Evolutionary conservation across 2,329 filamentous ascomycete species (phyloP).

Genomic region (Phialophora expanda): DNA sequence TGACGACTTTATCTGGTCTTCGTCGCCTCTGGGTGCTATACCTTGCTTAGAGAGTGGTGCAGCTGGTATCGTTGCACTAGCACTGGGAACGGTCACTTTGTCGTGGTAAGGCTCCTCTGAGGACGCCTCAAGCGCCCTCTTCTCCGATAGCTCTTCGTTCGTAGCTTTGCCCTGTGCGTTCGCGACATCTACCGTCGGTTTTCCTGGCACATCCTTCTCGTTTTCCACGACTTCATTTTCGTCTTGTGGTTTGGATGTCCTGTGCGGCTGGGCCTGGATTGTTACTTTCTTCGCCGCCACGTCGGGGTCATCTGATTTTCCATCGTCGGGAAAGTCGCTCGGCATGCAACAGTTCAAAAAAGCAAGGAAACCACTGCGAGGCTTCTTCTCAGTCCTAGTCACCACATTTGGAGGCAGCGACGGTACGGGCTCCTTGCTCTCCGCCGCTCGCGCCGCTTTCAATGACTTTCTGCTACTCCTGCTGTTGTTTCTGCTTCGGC

Average conservation of each 20-base stretch:
- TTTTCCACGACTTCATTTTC: conserved; percentile 31
- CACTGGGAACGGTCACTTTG: conserved; percentile 18
- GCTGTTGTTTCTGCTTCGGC: conserved; percentile 39
- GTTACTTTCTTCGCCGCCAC: conserved; percentile 40
- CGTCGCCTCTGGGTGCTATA: conserved; percentile 6
- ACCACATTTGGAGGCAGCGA: conserved; percentile 30
- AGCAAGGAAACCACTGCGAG: conserved; percentile 36
- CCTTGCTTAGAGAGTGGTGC: conserved; percentile 5
- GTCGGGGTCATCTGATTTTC: conserved; percentile 37
- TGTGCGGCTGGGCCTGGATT: conserved; percentile 35
- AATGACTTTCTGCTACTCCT: conserved; percentile 38
- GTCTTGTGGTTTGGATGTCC: conserved; percentile 34
- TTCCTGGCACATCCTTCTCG: conserved; percentile 30
- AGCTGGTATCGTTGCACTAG: conserved; percentile 11
- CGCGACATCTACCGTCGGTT: conserved; percentile 21
- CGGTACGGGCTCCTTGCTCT: conserved; percentile 32
- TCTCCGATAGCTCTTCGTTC: conserved; percentile 29
- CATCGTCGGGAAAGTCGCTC: conserved; percentile 27
- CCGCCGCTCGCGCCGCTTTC: conserved; percentile 32
- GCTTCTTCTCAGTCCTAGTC: conserved; percentile 34
- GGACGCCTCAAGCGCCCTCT: conserved; percentile 22
- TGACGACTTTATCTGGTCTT: conserved; percentile 25
- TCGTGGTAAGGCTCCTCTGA: conserved; percentile 31
- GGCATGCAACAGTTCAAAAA: conserved; percentile 40
- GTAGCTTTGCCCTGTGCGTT: conserved; percentile 14